Conservation (phyloP, 225 moss, liverwort and hornwort genomes). For the Neckera pumila region DNA sequence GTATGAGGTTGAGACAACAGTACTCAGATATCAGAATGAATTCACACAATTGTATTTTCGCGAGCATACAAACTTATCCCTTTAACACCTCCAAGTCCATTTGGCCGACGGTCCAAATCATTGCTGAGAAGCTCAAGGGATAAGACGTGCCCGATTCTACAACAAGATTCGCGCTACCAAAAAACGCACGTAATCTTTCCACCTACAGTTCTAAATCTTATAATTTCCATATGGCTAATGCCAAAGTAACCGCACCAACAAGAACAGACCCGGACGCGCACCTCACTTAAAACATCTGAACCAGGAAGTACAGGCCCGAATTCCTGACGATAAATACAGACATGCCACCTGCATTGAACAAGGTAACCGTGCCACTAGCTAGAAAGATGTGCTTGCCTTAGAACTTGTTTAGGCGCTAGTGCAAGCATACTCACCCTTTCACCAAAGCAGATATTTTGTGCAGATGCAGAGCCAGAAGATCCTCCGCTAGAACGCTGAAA, state of each 20-base stretch:
- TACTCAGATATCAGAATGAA: background rate
- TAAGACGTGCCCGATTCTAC: conserved; percentile 7
- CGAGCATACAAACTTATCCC: background rate
- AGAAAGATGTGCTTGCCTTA: background rate
- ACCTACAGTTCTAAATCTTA: background rate
- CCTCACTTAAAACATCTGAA: background rate
- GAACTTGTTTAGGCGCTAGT: no score
- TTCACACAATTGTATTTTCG: background rate
- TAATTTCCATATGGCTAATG: background rate
- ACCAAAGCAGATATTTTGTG: background rate
- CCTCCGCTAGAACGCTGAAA: background rate
- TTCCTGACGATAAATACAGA: background rate
- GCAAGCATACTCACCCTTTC: no score
- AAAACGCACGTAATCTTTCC: background rate
- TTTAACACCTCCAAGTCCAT: background rate
- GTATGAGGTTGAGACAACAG: background rate
- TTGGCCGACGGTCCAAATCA: background rate
- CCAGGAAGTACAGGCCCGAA: background rate
- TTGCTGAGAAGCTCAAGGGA: background rate
- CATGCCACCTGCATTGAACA: background rate
- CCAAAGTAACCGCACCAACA: background rate
- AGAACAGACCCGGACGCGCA: background rate
- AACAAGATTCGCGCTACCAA: background rate
- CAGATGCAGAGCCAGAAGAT: background rate
- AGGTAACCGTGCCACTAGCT: background rate